Conservation (phyloP, 148 eudicot genomes). For the Simmondsia chinensis region DNA sequence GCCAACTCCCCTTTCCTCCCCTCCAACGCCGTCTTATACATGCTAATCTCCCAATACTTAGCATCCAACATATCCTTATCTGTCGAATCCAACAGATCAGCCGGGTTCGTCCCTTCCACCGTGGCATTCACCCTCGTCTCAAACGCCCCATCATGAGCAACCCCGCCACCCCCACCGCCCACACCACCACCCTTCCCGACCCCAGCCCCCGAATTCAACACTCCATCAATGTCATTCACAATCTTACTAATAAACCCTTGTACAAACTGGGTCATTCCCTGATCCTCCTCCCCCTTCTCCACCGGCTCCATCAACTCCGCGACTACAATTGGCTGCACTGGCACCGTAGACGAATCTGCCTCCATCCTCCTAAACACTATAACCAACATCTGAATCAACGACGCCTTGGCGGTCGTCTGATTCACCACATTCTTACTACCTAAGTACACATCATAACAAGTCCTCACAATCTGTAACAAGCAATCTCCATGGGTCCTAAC, state of each 20-base stretch:
- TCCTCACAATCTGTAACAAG: constrained; percentile 65
- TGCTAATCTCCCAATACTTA: constrained; percentile 96
- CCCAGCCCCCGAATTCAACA: constrained; percentile 36
- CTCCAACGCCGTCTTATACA: constrained; percentile 94
- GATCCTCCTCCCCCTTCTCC: constrained; percentile 60
- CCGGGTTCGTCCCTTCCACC: constrained; percentile 86
- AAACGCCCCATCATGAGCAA: constrained; percentile 76
- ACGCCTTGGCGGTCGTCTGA: constrained; percentile 92
- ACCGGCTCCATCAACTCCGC: constrained; percentile 94
- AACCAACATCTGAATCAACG: constrained; percentile 88
- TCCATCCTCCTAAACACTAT: constrained; percentile 96
- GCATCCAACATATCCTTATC: constrained; percentile 99
- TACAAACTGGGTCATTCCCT: constrained; percentile 66
- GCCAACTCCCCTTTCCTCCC: constrained; percentile 91
- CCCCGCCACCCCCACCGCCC: constrained; percentile 19
- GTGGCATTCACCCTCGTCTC: constrained; percentile 68
- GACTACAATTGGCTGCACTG: constrained; percentile 90
- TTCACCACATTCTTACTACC: constrained; percentile 83
- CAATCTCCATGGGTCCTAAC: constrained; percentile 84
- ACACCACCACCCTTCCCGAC: constrained; percentile 21
- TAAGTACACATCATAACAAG: constrained; percentile 79
- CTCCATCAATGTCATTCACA: constrained; percentile 81
- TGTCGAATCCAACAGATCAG: constrained; percentile 91
- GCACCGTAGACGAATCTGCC: constrained; percentile 86
- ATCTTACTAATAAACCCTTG: constrained; percentile 90